Evolutionary conservation across 345 rosid species (phyloP).

Genomic region (Eucalyptus decipiens): DNA sequence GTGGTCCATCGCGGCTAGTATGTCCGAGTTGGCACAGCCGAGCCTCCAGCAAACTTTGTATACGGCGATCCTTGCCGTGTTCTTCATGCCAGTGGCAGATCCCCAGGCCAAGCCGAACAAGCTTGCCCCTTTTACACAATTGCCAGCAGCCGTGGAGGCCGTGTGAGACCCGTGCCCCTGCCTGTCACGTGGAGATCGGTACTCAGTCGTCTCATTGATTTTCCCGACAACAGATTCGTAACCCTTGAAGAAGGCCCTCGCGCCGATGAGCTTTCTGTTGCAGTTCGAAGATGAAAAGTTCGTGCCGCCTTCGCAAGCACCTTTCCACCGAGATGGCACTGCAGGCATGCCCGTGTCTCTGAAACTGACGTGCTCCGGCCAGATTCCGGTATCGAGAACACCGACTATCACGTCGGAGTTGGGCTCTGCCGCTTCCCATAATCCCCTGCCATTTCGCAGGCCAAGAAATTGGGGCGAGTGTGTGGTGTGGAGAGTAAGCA

Average conservation of each 20-base stretch:
- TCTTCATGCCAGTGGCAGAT: slow-evolving; percentile 54
- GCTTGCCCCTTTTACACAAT: slow-evolving; percentile 24
- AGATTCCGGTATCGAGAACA: slow-evolving; percentile 59
- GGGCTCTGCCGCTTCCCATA: slow-evolving; percentile 32
- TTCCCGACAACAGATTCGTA: slow-evolving; percentile 34
- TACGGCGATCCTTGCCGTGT: slow-evolving; percentile 53
- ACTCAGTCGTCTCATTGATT: slow-evolving; percentile 36
- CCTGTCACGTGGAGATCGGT: slow-evolving; percentile 55
- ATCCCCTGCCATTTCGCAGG: slow-evolving; percentile 33
- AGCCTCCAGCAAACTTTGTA: slow-evolving; percentile 65
- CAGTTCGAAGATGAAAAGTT: slow-evolving; percentile 44
- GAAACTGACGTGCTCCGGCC: slow-evolving; percentile 76
- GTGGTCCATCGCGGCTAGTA: slow-evolving; percentile 56
- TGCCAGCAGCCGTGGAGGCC: slow-evolving; percentile 72
- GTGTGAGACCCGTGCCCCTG: slow-evolving; percentile 88
- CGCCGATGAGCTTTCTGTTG: slow-evolving; percentile 74
- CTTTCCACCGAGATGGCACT: slow-evolving; percentile 65
- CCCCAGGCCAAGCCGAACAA: slow-evolving; percentile 51
- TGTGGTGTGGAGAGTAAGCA: slow-evolving; percentile 56
- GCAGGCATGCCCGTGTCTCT: slow-evolving; percentile 42
- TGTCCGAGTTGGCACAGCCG: slow-evolving; percentile 51
- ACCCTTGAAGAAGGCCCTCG: slow-evolving; percentile 49
- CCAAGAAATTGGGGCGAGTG: slow-evolving; percentile 55
- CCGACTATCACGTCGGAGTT: slow-evolving; percentile 57
- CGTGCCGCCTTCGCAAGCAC: slow-evolving; percentile 53